phyloP scores from a whole-genome alignment of 352 stramenopile genomes.

The Synura sp. region DNA sequence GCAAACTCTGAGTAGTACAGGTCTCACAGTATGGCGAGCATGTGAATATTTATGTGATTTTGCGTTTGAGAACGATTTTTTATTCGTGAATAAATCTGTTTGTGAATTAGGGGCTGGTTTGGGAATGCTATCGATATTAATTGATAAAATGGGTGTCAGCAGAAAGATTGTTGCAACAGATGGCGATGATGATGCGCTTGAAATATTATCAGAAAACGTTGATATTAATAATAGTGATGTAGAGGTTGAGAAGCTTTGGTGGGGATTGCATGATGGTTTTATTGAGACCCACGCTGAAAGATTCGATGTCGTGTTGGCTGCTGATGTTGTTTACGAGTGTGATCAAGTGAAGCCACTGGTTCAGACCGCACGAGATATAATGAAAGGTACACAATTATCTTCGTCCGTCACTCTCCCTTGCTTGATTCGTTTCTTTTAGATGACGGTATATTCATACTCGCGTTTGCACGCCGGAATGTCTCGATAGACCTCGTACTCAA shows the following conservation, averaged over 20 bases:
- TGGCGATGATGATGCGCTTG: slow-evolving; percentile 17
- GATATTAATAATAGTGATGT: not conserved
- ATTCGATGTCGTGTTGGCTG: slow-evolving; percentile 14
- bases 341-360: slow-evolving; percentile 23
- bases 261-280: slow-evolving; percentile 24
- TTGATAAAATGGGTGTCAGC: not conserved
- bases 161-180: not conserved
- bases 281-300: not conserved
- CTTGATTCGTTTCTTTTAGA: no score
- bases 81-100: not conserved
- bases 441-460: no score
- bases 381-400: no score
- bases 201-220: slow-evolving; percentile 2
- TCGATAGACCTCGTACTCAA: no score
- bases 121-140: slow-evolving; percentile 1
- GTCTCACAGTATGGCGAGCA: slow-evolving; percentile 41
- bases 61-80: not conserved
- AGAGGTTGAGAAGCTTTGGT: not conserved
- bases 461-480: no score
- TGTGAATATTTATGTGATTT: slow-evolving; percentile 24
- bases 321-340: slow-evolving; percentile 39
- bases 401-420: no score
- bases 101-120: slow-evolving; percentile 30
- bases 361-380: not conserved
- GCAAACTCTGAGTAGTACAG: slow-evolving; percentile 15